phyloP scores from a whole-genome alignment of 208 protist species.

The Naegleria lovaniensis region DNA sequence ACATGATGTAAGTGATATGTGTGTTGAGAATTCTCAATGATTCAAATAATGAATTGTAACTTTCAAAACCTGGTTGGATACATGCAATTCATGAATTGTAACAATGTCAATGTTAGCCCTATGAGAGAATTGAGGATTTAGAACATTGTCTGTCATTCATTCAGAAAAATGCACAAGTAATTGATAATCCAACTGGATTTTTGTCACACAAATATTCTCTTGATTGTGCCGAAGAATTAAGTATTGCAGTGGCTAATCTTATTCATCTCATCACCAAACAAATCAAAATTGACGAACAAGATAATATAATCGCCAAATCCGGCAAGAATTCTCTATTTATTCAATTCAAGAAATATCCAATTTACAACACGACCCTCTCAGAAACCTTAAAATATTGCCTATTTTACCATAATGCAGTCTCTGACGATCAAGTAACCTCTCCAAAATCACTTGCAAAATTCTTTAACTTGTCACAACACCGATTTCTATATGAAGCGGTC shows the following conservation, averaged over 20 bases:
- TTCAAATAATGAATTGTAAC: too few relatives aligned
- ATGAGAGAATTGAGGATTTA: not conserved
- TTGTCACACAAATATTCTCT: not conserved
- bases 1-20: not conserved
- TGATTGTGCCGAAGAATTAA: not conserved
- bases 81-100: too few relatives aligned
- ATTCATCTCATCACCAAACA: not conserved
- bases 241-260: not conserved
- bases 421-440: not conserved
- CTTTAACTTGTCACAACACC: not conserved
- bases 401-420: not conserved
- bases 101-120: not conserved
- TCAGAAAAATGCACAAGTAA: not conserved
- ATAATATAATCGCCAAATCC: not conserved
- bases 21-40: too few relatives aligned
- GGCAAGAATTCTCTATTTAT: not conserved
- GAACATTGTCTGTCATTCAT: not conserved
- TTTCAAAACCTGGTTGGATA: too few relatives aligned
- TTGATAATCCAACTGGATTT: not conserved
- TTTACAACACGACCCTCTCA: not conserved
- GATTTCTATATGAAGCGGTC: not conserved
- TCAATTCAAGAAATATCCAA: not conserved
- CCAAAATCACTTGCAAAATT: not conserved
- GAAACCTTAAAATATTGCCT: not conserved
- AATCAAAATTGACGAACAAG: conserved; percentile 7